phyloP scores from a whole-genome alignment of 169 alveolate species.

The Sarcocystis neurona region DNA sequence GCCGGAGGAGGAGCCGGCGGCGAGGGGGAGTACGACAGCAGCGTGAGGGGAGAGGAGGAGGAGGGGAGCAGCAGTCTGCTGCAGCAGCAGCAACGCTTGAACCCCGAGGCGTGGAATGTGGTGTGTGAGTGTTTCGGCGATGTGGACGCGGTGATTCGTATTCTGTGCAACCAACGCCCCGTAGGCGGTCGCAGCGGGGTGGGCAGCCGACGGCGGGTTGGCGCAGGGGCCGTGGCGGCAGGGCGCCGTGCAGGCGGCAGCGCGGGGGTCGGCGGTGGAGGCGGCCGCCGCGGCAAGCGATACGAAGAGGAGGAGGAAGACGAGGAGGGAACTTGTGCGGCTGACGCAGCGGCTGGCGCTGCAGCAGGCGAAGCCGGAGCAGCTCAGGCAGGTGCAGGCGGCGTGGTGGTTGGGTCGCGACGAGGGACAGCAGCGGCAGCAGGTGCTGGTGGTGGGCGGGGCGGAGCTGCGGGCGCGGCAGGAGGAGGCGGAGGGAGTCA shows the following conservation, averaged over 20 bases:
- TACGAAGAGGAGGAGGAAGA: slow-evolving; percentile 11
- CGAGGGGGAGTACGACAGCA: not conserved
- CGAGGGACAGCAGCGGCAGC: too few species aligned
- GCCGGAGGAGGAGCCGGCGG: slow-evolving; percentile 15
- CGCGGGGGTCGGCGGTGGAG: not conserved
- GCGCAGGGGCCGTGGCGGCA: not conserved
- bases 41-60: slow-evolving; percentile 15
- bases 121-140: slow-evolving; percentile 56
- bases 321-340: not conserved
- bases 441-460: too few species aligned
- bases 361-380: too few species aligned
- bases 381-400: too few species aligned
- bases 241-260: not conserved
- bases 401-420: too few species aligned
- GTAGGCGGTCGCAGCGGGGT: too few species aligned
- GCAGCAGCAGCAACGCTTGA: slow-evolving; percentile 28
- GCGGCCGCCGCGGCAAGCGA: not conserved
- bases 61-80: slow-evolving; percentile 14
- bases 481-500: too few species aligned
- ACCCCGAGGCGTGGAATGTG: slow-evolving; percentile 29
- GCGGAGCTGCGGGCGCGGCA: too few species aligned
- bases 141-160: slow-evolving; percentile 43
- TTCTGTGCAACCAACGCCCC: slow-evolving; percentile 34
- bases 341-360: too few species aligned
- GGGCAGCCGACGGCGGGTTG: not conserved